Conservation (phyloP, 1,139 yeast species). For the Nakaseomyces glabratus region DNA sequence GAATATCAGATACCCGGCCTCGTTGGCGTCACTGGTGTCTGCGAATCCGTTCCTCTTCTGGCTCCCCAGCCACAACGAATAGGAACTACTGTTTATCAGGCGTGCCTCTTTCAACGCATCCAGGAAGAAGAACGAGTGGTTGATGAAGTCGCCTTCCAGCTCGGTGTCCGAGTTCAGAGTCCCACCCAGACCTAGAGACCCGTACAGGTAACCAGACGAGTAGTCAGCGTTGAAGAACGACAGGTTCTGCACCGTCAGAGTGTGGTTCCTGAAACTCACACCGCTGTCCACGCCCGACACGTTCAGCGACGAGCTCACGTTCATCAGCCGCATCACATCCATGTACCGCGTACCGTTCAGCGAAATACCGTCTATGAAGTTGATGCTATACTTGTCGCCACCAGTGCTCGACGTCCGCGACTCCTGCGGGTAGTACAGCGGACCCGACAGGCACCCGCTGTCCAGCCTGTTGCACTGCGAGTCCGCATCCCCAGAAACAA, state of each 20-base stretch:
- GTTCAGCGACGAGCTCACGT: background rate
- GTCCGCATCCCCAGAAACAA: slow-evolving; percentile 27
- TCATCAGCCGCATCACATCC: slow-evolving; percentile 15
- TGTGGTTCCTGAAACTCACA: background rate
- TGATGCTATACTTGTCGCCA: slow-evolving; percentile 11
- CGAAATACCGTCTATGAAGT: slow-evolving; percentile 18
- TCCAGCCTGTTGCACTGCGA: slow-evolving; percentile 18
- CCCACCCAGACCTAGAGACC: slow-evolving; percentile 54
- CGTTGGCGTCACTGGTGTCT: background rate
- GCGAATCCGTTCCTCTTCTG: slow-evolving; percentile 12
- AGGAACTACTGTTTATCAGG: slow-evolving; percentile 41
- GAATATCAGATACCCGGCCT: slow-evolving; percentile 40
- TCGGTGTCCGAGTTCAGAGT: slow-evolving; percentile 7
- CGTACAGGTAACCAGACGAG: slow-evolving; percentile 37
- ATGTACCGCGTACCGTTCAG: slow-evolving; percentile 20
- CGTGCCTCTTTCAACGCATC: slow-evolving; percentile 31
- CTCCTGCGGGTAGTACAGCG: slow-evolving; percentile 15
- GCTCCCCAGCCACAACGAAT: slow-evolving; percentile 45
- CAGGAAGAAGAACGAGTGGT: slow-evolving; percentile 37
- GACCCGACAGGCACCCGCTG: slow-evolving; percentile 14
- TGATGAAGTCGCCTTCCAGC: slow-evolving; percentile 19
- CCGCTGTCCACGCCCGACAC: background rate
- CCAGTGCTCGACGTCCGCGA: slow-evolving; percentile 15
- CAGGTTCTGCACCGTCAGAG: slow-evolving; percentile 15
- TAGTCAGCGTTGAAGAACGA: slow-evolving; percentile 34